Base-by-base conservation (phyloP, 768 basidiomycete genomes). In the Kwoniella newhampshirensis region DNA sequence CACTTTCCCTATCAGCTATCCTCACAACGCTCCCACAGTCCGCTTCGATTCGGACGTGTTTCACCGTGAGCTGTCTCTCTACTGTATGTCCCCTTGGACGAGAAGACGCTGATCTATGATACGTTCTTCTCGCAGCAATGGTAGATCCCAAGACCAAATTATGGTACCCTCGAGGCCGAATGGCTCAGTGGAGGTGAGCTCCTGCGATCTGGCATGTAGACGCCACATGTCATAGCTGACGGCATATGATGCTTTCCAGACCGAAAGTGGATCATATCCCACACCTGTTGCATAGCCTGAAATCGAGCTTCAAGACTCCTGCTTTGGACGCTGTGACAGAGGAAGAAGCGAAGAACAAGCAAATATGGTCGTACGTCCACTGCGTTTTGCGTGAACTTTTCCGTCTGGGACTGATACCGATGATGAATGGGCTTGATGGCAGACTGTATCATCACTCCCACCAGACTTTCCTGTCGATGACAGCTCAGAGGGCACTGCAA, bases 381-480 rank as follows among this genome's bases (percentile, higher is more conserved):
- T 27, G 43, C 45, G 15, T 1, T 25, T 40, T n/a, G n/a, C n/a
- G n/a, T n/a, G n/a, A n/a, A n/a, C n/a, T n/a, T 23, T 4, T 17
- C 12, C 2, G 7, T 13, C 17, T 44, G 12, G 25, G 9, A 11
- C n/a, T 45, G 43, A n/a, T 15, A 15, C 9, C 8, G 39, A 20
- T 45, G 30, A 20, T 30, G 26, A 28, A 21, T 12, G 36, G 23
- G 21, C 48, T 51, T 26, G 13, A 21, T 11, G 11, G 3, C 37
- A 73, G 71, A 28, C 50, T 73, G 25, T 68, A 67, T 30, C 59
- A 68, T 32, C 63, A 70, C 54, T 73, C 71, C 9, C 61, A 40
- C 17, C 66, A 70, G 17, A 70, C 71, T 1, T 73, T 73, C 63
- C 40, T 64, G 7, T 67, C 64, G 18, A 60, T 70, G 55, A 70